Evolutionary conservation across 306 rosid genomes (phyloP).

Genomic region (Glycine tomentella): DNA sequence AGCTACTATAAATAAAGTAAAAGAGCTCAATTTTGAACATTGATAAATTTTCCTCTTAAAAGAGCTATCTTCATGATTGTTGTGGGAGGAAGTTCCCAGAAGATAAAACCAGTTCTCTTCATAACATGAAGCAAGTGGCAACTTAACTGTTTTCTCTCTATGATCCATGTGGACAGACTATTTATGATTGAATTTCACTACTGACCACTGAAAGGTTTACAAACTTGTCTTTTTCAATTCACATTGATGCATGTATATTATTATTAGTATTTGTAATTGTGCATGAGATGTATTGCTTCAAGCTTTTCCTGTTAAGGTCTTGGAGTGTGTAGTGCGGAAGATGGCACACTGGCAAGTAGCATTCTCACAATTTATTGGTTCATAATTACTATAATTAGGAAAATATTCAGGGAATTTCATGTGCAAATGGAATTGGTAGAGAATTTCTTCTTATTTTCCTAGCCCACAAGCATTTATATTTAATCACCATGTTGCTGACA

Average conservation of each 20-base stretch:
- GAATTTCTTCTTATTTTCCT: constrained; percentile 10
- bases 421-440: background rate
- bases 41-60: background rate
- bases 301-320: background rate
- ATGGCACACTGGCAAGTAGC: background rate
- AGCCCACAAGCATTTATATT: constrained; percentile 12
- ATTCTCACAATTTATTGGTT: constrained; percentile 18
- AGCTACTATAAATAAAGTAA: constrained; percentile 27
- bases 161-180: constrained; percentile 22
- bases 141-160: constrained; percentile 7
- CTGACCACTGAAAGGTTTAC: constrained; percentile 17
- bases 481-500: constrained; percentile 26
- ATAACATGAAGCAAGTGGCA: constrained; percentile 21
- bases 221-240: background rate
- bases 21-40: constrained; percentile 28
- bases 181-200: constrained; percentile 4
- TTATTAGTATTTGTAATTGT: background rate
- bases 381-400: constrained; percentile 8
- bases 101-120: constrained; percentile 15
- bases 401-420: background rate
- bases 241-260: constrained; percentile 21
- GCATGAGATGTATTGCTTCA: background rate
- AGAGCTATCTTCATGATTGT: constrained; percentile 10
- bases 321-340: background rate
- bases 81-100: background rate